Base-by-base conservation (phyloP, 2,329 filamentous ascomycete species). In the Fusarium sp. region DNA sequence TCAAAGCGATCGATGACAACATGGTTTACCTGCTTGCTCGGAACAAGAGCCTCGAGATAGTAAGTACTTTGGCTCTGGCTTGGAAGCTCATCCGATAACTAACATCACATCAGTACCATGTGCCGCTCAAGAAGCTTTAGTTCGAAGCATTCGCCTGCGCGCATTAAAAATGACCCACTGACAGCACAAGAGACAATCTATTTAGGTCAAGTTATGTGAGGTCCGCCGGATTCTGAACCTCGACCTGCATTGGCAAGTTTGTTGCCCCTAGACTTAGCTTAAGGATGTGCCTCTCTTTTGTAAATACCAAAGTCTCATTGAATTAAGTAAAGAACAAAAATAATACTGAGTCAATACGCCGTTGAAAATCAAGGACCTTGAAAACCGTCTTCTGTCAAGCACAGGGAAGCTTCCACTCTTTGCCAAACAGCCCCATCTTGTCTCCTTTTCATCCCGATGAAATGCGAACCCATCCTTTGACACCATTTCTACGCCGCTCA, bases 1-100 rank as follows among this genome's bases (percentile, higher is more conserved):
- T 15, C 23, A 12, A 33, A 81, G 80, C 73, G 16, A 80, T 81
- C 51, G 75, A 78, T 37, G 67, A 77, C n/a, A 77, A 81, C 53
- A 70, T 80, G 16, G 74, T 77, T 49, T 73, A 78, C 33, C 52
- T 80, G 31, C 71, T 71, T 50, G 69, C 70, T 26, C 74, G 74
- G 41, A 71, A 72, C 5, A 76, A 79, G 60, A 69, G 72, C 18
- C 57, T 78, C 16, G 71, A 75, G 58, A 74, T 79, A 74, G 80
- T 81, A 68, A 64, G 76, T 65, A 10, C 30, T 26, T 36, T 30
- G 15, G 30, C 13, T 11, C 40, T 15, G 28, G 23, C 12, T 12
- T 15, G 10, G 6, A n/a, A 34, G 10, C 41, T 51, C 23, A 18
- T 12, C n/a, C 16, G 57, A 45, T 12, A n/a, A 47, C 46, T 67